Percentiles rank a stretch among this genome's conserved stretches.
Conservation (phyloP, 148 eudicot genomes). For the Fagopyrum tataricum region DNA sequence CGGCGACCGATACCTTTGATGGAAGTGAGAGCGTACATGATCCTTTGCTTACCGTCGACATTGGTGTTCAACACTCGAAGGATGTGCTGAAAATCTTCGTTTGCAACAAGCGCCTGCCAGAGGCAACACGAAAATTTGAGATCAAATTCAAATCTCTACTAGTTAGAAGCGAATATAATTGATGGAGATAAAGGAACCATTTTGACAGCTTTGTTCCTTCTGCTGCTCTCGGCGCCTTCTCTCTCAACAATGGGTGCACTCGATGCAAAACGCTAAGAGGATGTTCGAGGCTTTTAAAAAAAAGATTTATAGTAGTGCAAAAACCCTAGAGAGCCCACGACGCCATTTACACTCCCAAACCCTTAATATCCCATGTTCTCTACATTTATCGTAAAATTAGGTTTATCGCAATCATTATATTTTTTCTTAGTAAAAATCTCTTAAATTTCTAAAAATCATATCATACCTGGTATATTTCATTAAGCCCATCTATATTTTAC, state of each 20-base stretch:
- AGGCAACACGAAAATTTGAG: neutral
- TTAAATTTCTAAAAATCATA: too few relatives aligned
- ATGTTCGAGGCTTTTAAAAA: neutral
- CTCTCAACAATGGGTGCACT: neutral
- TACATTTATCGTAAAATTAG: neutral
- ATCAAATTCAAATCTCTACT: neutral
- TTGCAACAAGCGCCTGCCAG: conserved; percentile 67
- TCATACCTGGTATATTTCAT: too few relatives aligned
- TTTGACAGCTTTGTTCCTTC: conserved; percentile 1
- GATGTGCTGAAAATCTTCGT: conserved; percentile 86
- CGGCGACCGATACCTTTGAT: conserved; percentile 97
- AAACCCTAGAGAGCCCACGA: conserved; percentile 12
- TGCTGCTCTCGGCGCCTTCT: conserved; percentile 1
- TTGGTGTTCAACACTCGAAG: conserved; percentile 86
- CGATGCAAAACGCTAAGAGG: neutral
- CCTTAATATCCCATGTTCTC: neutral
- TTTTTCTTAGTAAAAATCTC: too few relatives aligned
- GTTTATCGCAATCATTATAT: too few relatives aligned
- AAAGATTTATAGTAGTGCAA: neutral
- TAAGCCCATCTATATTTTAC: too few relatives aligned
- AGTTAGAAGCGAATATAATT: too few relatives aligned
- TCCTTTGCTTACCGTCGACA: conserved; percentile 90
- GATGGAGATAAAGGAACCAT: too few relatives aligned
- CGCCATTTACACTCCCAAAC: neutral
- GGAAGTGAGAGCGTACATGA: conserved; percentile 88